These are phyloP conservation scores for Stachybotrys chartarum DNA, from an alignment of 2,329 filamentous ascomycete species.

Conservation along the genomic window DNA sequence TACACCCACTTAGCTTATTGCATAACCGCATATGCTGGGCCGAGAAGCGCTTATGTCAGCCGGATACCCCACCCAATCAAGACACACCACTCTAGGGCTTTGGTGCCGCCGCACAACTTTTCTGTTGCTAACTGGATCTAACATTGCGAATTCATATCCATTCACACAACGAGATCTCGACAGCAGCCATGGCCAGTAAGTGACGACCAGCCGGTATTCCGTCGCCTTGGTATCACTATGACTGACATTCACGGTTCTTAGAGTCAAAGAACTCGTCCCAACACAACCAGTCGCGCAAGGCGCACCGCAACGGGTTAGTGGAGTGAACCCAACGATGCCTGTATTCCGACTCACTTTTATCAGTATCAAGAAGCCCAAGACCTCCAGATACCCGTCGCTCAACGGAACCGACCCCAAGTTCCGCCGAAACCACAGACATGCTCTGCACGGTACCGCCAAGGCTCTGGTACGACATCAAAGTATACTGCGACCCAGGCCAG, in stretches of 20 bases:
- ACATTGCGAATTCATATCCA: conserved; percentile 17
- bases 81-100: conserved; percentile 17
- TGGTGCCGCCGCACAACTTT: conserved; percentile 20
- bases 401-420: conserved; percentile 99
- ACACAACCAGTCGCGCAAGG: conserved; percentile 98
- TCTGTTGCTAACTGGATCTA: conserved; percentile 9
- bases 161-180: conserved; percentile 16
- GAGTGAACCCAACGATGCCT: background rate
- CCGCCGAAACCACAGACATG: conserved; percentile 99
- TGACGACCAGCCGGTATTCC: conserved; percentile 7
- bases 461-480: conserved; percentile 66
- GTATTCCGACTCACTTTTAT: conserved; percentile 4
- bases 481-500: conserved; percentile 13
- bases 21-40: no score
- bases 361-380: conserved; percentile 99
- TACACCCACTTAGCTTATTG: no score
- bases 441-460: conserved; percentile 97
- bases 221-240: background rate
- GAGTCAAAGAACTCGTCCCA: conserved; percentile 99
- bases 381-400: conserved; percentile 95
- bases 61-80: background rate
- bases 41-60: background rate
- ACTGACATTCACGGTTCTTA: conserved; percentile 31
- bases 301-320: conserved; percentile 96
- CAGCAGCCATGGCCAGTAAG: conserved; percentile 35